Evolutionary conservation across 2,329 filamentous ascomycete species (phyloP), one percentile per base, ranked within the genome.

Genomic region (Aspergillus udagawae): DNA sequence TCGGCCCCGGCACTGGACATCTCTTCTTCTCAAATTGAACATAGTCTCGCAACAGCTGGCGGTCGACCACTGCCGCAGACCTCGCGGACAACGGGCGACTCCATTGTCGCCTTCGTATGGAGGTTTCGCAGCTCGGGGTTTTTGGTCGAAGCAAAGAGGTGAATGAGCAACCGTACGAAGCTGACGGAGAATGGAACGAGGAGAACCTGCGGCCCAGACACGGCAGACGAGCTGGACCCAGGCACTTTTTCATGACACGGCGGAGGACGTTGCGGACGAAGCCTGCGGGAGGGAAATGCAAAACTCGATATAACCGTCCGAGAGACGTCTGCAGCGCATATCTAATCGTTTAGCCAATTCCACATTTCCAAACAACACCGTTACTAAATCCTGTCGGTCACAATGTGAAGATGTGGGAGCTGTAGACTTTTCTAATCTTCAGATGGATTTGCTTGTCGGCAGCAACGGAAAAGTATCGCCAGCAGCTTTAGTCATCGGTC

Each of bases 241-340:
- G 67, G 67, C 70, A 75, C 68, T 66, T 68, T 70, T 70, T 73
- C 75, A 77, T 77, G 75, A 75, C 74, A 74, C 72, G 70, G 67
- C 60, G 55, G 62, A 60, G 61, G 64, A 62, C 56, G 52, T 63
- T 61, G 57, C 58, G 52, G 59, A 64, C 56, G 66, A 62, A 63
- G 62, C 52, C 60, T 61, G 64, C 61, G 56, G 60, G 57, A 61
- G 63, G 62, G 59, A 58, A 62, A 67, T 68, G 63, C 65, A 66
- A 63, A 67, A 62, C 60, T 70, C 67, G 66, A 63, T 62, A 61
- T 60, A 54, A 51, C 58, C 58, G 58, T 60, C 55, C 54, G 57
- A 62, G 38, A 52, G 57, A 63, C 49, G 55, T 62, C 58, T 62
- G 57, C 62, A 57, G 64, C 55, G 62, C 69, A 72, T 71, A 59